These are phyloP conservation scores for Entelexis paramagnoliae DNA, from an alignment of 1,139 yeast genomes.

Conservation along the genomic window DNA sequence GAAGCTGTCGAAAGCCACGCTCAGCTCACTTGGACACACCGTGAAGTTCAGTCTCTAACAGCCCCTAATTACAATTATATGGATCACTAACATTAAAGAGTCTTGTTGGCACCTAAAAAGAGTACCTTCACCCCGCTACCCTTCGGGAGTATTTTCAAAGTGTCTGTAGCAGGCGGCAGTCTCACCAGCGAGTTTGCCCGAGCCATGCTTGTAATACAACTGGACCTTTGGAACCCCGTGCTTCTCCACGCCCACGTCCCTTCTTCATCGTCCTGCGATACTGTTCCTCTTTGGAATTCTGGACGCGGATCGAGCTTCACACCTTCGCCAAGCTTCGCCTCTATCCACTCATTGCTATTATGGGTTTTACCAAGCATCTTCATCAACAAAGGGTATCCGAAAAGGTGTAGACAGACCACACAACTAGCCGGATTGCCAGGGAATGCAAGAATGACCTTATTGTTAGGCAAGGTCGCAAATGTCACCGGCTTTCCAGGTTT, in stretches of 20 bases:
- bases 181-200: slow-evolving; percentile 39
- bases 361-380: slow-evolving; percentile 32
- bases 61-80: too few relatives aligned
- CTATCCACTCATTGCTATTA: slow-evolving; percentile 8
- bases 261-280: slow-evolving; percentile 26
- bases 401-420: slow-evolving; percentile 38
- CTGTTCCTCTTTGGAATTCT: slow-evolving; percentile 40
- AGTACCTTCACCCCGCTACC: slow-evolving; percentile 26
- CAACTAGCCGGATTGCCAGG: slow-evolving; percentile 50
- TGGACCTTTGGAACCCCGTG: slow-evolving; percentile 43
- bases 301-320: slow-evolving; percentile 40
- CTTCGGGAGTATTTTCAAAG: slow-evolving; percentile 1
- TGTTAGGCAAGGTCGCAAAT: slow-evolving; percentile 37
- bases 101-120: slow-evolving; percentile 12
- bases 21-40: not conserved
- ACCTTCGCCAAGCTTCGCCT: slow-evolving; percentile 29
- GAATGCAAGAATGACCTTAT: slow-evolving; percentile 36
- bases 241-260: slow-evolving; percentile 32
- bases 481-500: slow-evolving; percentile 49
- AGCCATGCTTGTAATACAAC: slow-evolving; percentile 39
- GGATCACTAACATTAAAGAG: not conserved
- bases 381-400: slow-evolving; percentile 39
- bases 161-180: slow-evolving; percentile 30
- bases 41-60: not conserved
- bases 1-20: not conserved